A percentile compares a stretch with the other conserved stretches of the same genome.
These are phyloP conservation scores for Strobilomyces dryophilus DNA, from an alignment of 768 basidiomycete species.

Conservation along the genomic window DNA sequence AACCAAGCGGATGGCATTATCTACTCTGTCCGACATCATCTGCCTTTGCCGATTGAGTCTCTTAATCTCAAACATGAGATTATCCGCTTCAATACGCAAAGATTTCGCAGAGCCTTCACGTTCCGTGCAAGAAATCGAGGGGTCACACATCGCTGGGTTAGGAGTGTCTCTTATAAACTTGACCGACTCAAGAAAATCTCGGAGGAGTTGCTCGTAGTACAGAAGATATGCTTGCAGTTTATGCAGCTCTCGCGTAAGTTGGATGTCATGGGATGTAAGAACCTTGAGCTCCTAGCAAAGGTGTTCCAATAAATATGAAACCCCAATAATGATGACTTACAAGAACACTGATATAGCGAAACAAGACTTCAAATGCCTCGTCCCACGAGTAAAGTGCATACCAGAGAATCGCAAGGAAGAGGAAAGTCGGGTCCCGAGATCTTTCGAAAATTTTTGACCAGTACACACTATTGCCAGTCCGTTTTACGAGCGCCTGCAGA, in stretches of 20 bases:
- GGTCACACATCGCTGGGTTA: conserved; percentile 43
- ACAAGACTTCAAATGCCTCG: conserved; percentile 49
- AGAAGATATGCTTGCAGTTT: conserved; percentile 51
- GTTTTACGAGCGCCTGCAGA: conserved; percentile 24
- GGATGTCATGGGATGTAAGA: conserved; percentile 37
- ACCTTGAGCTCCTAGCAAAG: conserved; percentile 41
- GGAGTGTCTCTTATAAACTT: conserved; percentile 45
- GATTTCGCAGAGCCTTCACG: conserved; percentile 26
- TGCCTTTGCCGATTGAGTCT: conserved; percentile 35
- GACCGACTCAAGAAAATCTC: conserved; percentile 51
- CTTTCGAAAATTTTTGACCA: conserved; percentile 30
- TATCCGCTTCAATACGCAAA: conserved; percentile 39
- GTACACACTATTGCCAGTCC: conserved; percentile 32
- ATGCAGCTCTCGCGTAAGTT: conserved; percentile 51
- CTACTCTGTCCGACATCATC: conserved; percentile 21
- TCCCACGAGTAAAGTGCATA: conserved; percentile 62
- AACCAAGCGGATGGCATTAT: conserved; percentile 25
- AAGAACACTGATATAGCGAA: conserved; percentile 46
- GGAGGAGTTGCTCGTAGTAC: conserved; percentile 49
- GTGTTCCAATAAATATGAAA: background rate
- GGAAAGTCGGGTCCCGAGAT: conserved; percentile 31
- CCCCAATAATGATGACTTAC: conserved; percentile 24
- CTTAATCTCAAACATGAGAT: conserved; percentile 46
- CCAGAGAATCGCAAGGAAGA: conserved; percentile 45
- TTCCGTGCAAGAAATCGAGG: conserved; percentile 11